Conservation (phyloP, 306 rosid genomes). For the Trichosanthes cucumerina region DNA sequence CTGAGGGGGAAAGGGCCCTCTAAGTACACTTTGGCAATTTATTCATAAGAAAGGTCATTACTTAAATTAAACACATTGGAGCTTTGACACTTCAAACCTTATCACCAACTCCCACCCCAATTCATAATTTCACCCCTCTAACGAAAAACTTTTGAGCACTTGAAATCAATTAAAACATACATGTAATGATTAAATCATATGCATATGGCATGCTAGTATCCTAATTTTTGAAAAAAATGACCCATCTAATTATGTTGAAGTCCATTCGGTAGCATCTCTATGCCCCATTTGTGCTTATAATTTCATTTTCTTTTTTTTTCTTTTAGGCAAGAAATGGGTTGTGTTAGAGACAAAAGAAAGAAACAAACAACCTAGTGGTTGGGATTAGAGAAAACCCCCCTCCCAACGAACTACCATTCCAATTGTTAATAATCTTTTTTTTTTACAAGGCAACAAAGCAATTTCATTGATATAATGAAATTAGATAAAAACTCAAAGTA, state of each 20-base stretch:
- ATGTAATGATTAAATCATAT: too few species aligned
- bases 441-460: too few species aligned
- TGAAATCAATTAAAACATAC: too few species aligned
- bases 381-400: neutral
- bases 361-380: neutral
- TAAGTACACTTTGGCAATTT: neutral
- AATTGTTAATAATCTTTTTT: neutral
- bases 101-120: neutral
- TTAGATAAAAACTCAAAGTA: too few species aligned
- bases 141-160: too few species aligned
- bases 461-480: too few species aligned
- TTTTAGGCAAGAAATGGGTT: neutral
- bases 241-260: too few species aligned
- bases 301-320: neutral
- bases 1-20: too few species aligned
- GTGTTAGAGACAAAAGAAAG: neutral
- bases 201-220: too few species aligned
- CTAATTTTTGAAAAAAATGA: too few species aligned
- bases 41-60: neutral
- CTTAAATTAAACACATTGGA: neutral
- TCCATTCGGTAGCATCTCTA: too few species aligned
- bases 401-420: neutral
- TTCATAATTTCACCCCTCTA: neutral
- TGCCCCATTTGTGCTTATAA: neutral
- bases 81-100: neutral